Evolutionary conservation across 2,329 filamentous ascomycete species (phyloP), one percentile per base, ranked within the genome.

Genomic region (Fusarium phyllophilum): DNA sequence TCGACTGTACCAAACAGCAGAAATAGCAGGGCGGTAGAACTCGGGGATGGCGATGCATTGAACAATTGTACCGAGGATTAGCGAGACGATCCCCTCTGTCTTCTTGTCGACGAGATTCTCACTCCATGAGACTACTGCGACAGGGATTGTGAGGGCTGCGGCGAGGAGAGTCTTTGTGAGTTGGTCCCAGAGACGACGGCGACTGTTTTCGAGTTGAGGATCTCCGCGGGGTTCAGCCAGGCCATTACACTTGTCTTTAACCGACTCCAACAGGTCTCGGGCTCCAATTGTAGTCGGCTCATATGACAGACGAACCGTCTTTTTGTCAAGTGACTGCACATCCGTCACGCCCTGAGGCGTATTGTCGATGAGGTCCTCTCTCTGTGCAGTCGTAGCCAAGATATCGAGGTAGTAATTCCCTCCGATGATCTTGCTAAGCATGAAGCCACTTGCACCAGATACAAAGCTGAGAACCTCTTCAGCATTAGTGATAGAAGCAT

Each of bases 1-100:
- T 4, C 81, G 80, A 82, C 72, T 84, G 83, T n/a, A 88, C 75
- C 3, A 90, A 78, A 6, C 85, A 20, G 65, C 82, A 29, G 82
- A 83, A 6, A 88, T 76, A 5, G 88, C 87, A 2, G 82, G 83
- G 2, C 82, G 80, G 59, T 89, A 87, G 69, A 90, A 89, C 24
- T 87, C 82, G 4, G 80, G 81, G 22, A 85, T 79, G 0, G 85
- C 84, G n/a, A 88, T 83, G 14, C 82, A 66, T 77, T 90, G 88
- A 2, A 90, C 86, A 2, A 86, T 39, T 0, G 86, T 87, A 3
- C 86, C 88, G 7, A 90, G 79, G 1, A 80, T 81, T 3, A 90
- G 67, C 0, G 83, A 85, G 2, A 83, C 67, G 4, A 75, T 70
- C 1, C 77, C 75, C 33, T 74, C 65, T 1, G 75, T 79, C 22